Percentiles rank a stretch among this genome's conserved stretches.
Evolutionary conservation across 2,329 filamentous ascomycete genomes (phyloP).

Genomic region (Hyphodiscus sp.): DNA sequence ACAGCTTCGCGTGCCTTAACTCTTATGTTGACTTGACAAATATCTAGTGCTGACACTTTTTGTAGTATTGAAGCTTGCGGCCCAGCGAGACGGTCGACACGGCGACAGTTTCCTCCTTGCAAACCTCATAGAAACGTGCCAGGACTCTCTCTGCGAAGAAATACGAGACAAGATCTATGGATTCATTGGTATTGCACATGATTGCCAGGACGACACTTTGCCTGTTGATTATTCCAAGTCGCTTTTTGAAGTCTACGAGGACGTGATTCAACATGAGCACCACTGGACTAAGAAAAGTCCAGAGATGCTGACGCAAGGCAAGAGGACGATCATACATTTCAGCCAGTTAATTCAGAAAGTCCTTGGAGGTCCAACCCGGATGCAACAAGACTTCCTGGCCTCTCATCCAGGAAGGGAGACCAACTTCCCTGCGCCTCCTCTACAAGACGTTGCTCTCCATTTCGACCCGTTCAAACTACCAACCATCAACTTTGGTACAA

Average conservation of each 20-base stretch:
- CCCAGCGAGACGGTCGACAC: constrained; percentile 10
- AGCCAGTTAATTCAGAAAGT: constrained; percentile 6
- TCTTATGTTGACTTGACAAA: too few species aligned
- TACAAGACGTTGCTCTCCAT: background rate
- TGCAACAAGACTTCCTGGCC: background rate
- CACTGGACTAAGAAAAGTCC: background rate
- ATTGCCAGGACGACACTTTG: constrained; percentile 21
- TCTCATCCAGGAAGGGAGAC: background rate
- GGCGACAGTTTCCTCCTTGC: constrained; percentile 8
- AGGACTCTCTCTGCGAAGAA: constrained; percentile 23
- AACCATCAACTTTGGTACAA: background rate
- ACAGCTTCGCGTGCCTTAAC: too few species aligned
- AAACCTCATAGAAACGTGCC: constrained; percentile 19
- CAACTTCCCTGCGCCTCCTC: background rate
- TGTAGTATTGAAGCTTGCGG: constrained; percentile 5
- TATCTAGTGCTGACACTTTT: background rate
- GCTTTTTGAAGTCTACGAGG: constrained; percentile 10
- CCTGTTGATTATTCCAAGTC: constrained; percentile 27
- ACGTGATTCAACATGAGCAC: constrained; percentile 8
- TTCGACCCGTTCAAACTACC: background rate
- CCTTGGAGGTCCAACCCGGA: background rate
- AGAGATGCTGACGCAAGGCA: background rate
- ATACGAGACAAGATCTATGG: constrained; percentile 30
- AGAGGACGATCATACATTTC: constrained; percentile 6
- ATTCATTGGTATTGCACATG: constrained; percentile 27